Percentiles rank a stretch among this genome's conserved stretches.
Evolutionary conservation across 352 stramenopile genomes (phyloP).

Genomic region (Albugo candida): DNA sequence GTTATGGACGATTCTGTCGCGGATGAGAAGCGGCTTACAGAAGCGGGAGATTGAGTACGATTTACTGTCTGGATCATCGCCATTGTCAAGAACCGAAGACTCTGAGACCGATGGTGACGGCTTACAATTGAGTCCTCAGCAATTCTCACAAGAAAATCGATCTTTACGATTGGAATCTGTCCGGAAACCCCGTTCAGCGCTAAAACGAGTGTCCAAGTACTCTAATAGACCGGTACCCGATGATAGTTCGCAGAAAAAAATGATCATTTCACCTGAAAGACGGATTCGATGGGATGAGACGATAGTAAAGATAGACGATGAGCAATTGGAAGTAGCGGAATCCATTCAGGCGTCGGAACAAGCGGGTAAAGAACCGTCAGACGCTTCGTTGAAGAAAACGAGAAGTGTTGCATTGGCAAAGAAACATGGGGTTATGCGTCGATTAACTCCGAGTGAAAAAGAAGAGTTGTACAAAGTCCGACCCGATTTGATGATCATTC

Average conservation of each 20-base stretch:
- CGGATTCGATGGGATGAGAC: conserved; percentile 52
- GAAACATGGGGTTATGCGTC: conserved; percentile 46
- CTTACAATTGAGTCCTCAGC: conserved; percentile 44
- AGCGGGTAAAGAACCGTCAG: too few species aligned
- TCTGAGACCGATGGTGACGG: conserved; percentile 63
- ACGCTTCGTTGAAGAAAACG: too few species aligned
- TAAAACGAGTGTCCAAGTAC: conserved; percentile 69
- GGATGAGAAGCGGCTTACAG: conserved; percentile 12
- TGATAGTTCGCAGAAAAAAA: conserved; percentile 19
- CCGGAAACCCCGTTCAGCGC: conserved; percentile 24
- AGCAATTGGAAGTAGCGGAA: conserved; percentile 32
- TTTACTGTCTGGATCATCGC: conserved; percentile 30
- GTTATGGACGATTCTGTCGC: conserved; percentile 2
- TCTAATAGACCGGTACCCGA: conserved; percentile 15
- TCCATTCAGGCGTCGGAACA: neutral
- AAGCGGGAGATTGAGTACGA: conserved; percentile 51
- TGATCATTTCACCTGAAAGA: conserved; percentile 19
- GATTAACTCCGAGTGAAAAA: conserved; percentile 60
- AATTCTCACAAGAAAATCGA: too few species aligned
- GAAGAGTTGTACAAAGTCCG: conserved; percentile 66
- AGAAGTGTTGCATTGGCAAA: too few species aligned
- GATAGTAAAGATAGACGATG: conserved; percentile 53
- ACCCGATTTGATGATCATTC: conserved; percentile 72
- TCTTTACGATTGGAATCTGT: conserved; percentile 15
- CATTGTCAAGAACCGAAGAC: conserved; percentile 37